Conservation (phyloP, 345 rosid species). For the Raphanus raphanistrum region DNA sequence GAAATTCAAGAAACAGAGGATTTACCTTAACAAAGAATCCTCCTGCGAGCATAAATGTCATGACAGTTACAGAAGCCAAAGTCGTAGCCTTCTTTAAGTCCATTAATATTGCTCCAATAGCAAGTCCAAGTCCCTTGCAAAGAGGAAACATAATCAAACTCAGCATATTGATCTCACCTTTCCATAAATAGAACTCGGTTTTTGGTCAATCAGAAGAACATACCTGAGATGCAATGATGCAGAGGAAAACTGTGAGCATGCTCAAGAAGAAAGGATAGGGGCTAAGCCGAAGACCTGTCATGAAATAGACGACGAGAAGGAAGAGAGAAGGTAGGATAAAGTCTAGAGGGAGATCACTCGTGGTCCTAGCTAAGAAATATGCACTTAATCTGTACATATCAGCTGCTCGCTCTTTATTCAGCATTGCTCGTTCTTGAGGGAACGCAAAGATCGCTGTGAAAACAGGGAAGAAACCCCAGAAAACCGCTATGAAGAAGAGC, state of each 20-base stretch:
- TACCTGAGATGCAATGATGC: conserved; percentile 97
- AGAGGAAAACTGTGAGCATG: conserved; percentile 75
- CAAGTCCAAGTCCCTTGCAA: conserved; percentile 91
- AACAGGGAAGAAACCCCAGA: conserved; percentile 98
- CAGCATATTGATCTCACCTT: background rate
- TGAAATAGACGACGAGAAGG: conserved; percentile 87
- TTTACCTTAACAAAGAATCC: conserved; percentile 83
- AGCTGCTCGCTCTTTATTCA: conserved; percentile 88
- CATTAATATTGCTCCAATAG: conserved; percentile 92
- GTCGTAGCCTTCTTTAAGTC: conserved; percentile 94
- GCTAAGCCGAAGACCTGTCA: conserved; percentile 76
- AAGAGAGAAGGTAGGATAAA: conserved; percentile 79
- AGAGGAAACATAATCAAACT: background rate
- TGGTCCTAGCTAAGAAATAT: conserved; percentile 87
- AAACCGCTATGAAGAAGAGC: conserved; percentile 93
- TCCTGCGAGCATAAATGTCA: conserved; percentile 98
- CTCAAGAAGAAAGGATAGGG: conserved; percentile 73
- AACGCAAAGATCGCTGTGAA: conserved; percentile 96
- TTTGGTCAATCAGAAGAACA: background rate
- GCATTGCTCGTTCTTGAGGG: conserved; percentile 96
- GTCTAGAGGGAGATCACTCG: conserved; percentile 96
- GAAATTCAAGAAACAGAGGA: conserved; percentile 11
- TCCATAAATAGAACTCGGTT: background rate
- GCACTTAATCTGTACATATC: conserved; percentile 95
- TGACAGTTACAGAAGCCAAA: conserved; percentile 89